Evolutionary conservation across 2,329 filamentous ascomycete genomes (phyloP).

Genomic region (Clonostachys byssicola): DNA sequence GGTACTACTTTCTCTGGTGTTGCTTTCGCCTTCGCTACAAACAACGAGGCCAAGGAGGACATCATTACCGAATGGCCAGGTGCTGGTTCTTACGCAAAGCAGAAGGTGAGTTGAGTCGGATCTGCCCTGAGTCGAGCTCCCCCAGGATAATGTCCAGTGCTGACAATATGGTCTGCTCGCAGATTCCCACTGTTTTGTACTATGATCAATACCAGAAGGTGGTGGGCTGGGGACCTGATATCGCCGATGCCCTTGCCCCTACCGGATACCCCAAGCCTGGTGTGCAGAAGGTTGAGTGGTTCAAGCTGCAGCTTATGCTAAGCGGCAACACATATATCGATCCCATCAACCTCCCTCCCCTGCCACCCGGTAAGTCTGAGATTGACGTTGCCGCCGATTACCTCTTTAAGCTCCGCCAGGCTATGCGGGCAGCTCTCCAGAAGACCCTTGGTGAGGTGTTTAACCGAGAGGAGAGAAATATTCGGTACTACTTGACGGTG

Average conservation of each 20-base stretch:
- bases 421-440: conserved; percentile 91
- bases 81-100: conserved; percentile 94
- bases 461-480: conserved; percentile 96
- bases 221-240: conserved; percentile 98
- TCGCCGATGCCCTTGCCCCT: conserved; percentile 91
- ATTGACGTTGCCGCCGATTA: conserved; percentile 99
- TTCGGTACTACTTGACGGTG: conserved; percentile 96
- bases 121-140: neutral
- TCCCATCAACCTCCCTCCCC: conserved; percentile 95
- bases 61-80: conserved; percentile 99
- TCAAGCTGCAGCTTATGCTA: conserved; percentile 98
- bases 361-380: conserved; percentile 96
- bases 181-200: conserved; percentile 99
- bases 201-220: conserved; percentile 99
- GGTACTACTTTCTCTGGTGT: conserved; percentile 98
- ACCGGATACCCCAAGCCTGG: conserved; percentile 97
- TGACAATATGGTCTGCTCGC: conserved; percentile 8
- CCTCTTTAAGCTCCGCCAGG: conserved; percentile 94
- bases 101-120: conserved; percentile 66
- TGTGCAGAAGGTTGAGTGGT: conserved; percentile 99
- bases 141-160: neutral
- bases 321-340: conserved; percentile 99
- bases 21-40: conserved; percentile 94
- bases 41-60: conserved; percentile 96
- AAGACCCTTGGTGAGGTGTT: conserved; percentile 98